Evolutionary conservation across 2,329 filamentous ascomycete species (phyloP).

Genomic region (Fusarium beomiforme): DNA sequence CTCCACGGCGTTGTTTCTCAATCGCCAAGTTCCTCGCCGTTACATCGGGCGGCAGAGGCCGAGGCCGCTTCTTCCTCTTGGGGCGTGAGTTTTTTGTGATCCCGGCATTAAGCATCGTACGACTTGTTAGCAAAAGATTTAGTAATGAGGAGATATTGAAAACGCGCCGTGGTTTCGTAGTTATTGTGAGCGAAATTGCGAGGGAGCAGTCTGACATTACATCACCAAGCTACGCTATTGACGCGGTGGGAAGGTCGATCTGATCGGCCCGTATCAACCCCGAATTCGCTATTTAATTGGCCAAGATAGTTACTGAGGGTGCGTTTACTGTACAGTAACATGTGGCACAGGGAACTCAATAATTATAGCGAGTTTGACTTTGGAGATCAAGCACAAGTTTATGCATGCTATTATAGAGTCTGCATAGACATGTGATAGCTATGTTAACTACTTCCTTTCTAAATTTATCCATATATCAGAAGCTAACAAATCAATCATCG

Average conservation of each 20-base stretch:
- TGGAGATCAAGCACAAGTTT: background rate
- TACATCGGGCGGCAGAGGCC: slow-evolving; percentile 13
- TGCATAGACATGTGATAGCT: background rate
- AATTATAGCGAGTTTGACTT: background rate
- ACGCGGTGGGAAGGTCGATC: background rate
- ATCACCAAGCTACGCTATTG: background rate
- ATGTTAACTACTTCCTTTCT: too few relatives aligned
- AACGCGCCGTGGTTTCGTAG: background rate
- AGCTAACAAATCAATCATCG: background rate
- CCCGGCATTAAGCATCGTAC: background rate
- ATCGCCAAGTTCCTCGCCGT: slow-evolving; percentile 19
- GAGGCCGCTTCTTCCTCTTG: slow-evolving; percentile 8
- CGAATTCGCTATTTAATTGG: background rate
- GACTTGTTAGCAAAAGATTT: background rate
- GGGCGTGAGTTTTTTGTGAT: background rate
- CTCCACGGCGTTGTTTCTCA: slow-evolving; percentile 17
- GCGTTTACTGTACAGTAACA: background rate
- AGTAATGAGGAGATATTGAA: background rate
- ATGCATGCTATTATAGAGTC: background rate
- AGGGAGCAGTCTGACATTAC: slow-evolving; percentile 9
- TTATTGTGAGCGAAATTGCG: background rate
- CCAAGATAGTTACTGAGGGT: background rate
- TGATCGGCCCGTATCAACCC: background rate
- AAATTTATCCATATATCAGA: too few relatives aligned
- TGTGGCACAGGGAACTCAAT: background rate